Base-by-base conservation (phyloP, 768 basidiomycete species). In the Chiua virens region DNA sequence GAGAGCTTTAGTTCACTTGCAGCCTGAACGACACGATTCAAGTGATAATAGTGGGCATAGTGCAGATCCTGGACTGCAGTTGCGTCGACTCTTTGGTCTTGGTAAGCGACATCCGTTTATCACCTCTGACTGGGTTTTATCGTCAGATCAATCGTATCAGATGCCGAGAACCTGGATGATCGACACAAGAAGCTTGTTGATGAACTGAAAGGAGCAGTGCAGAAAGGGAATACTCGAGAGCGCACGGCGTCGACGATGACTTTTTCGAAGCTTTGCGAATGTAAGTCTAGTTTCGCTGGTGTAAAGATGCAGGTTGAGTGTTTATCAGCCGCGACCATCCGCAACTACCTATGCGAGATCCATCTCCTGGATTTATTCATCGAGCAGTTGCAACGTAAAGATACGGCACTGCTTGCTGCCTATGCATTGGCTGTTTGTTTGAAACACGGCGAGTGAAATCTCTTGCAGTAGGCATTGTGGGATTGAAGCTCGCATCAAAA, bases 171-270 rank as follows among this genome's bases (percentile, higher is more conserved):
- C n/a, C 60, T 62, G 27, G 18, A 1, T 8, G 18, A 13, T 1
- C 15, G 1, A 5, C 55, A 62, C 1, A 28, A 8, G 34, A 50
- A 15, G 15, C 54, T 65, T 15, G 52, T 64, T 9, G 10, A 15
- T 18, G 50, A 50, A 23, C 36, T 64, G 11, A 55, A 43, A 22
- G 22, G 2, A 2, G 52, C 54, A 6, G 30, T 45, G 25, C 32
- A 43, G 36, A 40, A 27, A 0, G 39, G 45, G 5, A 45, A 48
- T 28, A n/a, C 42, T 17, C 49, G 42, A 17, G 64, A 54, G 18
- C 63, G 63, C 17, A 65, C 54, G 4, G 54, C 58, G 23, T 54
- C 61, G 11, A 66, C 63, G 5, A n/a, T n/a, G n/a, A n/a, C n/a
- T n/a, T n/a, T n/a, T n/a, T n/a, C n/a, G n/a, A n/a, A n/a, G n/a